phyloP scores from a whole-genome alignment of 805 yeast genomes.

The Ogataea ramenticola region DNA sequence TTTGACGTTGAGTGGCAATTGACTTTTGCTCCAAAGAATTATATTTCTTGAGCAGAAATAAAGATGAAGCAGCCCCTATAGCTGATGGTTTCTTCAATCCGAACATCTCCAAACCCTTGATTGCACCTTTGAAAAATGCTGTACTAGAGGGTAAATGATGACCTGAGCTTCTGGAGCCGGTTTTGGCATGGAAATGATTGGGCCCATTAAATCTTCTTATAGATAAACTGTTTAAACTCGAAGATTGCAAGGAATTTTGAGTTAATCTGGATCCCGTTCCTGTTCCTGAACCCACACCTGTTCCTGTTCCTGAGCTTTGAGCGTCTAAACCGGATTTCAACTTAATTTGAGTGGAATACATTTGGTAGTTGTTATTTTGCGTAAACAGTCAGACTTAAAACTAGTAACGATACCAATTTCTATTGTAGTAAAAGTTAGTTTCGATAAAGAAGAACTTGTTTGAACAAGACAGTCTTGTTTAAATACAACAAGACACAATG shows the following conservation, averaged over 20 bases:
- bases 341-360: not conserved
- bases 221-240: not conserved
- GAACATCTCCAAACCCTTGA: constrained; percentile 12
- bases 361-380: not conserved
- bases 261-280: no score
- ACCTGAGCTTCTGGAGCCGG: no score
- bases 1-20: no score
- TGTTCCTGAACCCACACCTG: not conserved
- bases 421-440: no score
- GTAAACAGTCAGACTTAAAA: no score
- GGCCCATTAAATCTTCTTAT: not conserved
- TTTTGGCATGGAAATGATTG: no score
- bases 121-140: not conserved
- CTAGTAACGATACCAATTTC: no score
- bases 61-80: constrained; percentile 24
- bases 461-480: no score
- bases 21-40: constrained; percentile 27
- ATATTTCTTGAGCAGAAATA: constrained; percentile 27
- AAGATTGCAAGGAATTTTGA: not conserved
- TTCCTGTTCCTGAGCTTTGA: not conserved
- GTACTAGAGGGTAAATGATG: not conserved
- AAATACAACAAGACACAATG: no score
- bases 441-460: no score
- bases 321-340: not conserved
- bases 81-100: constrained; percentile 20